These are phyloP conservation scores for Penicillium carneum DNA, from an alignment of 2,329 filamentous ascomycete genomes.

Conservation along the genomic window DNA sequence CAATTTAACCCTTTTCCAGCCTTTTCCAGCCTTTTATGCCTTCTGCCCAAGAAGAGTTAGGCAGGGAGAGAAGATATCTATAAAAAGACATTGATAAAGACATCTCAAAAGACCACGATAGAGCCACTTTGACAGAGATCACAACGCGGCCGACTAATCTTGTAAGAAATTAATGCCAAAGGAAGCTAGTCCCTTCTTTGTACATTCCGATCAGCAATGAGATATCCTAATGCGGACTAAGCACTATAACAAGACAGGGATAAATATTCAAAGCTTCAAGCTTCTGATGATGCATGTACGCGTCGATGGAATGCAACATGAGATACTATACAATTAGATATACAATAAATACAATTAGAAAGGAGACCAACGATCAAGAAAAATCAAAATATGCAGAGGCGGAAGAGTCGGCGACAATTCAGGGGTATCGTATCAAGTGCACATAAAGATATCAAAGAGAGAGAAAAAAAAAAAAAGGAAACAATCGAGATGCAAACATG, in stretches of 20 bases:
- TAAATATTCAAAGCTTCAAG: neutral
- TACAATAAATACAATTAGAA: slow-evolving; percentile 29
- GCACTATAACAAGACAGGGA: slow-evolving; percentile 14
- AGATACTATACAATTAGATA: neutral
- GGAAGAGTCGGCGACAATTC: slow-evolving; percentile 33
- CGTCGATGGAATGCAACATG: slow-evolving; percentile 16
- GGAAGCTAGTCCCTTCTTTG: neutral
- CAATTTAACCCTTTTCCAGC: too few relatives aligned
- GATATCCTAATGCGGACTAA: slow-evolving; percentile 18
- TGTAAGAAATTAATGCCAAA: neutral
- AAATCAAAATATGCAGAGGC: slow-evolving; percentile 27
- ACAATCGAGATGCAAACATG: slow-evolving; percentile 25
- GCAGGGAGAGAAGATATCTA: too few relatives aligned
- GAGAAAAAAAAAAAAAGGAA: too few relatives aligned
- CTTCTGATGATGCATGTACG: slow-evolving; percentile 16
- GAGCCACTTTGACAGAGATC: too few relatives aligned
- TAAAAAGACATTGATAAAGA: too few relatives aligned
- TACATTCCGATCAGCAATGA: slow-evolving; percentile 25
- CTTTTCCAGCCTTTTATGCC: too few relatives aligned
- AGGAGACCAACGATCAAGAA: slow-evolving; percentile 21
- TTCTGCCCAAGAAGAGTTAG: too few relatives aligned
- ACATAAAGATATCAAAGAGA: slow-evolving; percentile 38
- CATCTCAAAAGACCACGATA: too few relatives aligned
- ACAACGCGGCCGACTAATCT: too few relatives aligned
- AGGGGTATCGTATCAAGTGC: slow-evolving; percentile 41